Conservation (phyloP, 148 eudicot species). For the Camellia japonica region DNA sequence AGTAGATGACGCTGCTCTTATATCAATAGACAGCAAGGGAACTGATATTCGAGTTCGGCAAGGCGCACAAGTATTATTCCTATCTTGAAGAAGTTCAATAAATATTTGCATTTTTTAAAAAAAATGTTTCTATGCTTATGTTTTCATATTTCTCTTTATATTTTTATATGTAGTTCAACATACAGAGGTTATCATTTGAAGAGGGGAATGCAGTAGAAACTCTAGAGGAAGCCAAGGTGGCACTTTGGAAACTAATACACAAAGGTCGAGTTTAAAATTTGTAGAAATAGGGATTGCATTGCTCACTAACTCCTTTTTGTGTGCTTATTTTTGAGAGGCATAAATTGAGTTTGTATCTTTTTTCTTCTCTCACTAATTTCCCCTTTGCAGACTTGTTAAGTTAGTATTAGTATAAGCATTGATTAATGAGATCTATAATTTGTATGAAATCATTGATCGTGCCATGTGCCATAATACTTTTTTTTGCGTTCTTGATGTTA, state of each 20-base stretch:
- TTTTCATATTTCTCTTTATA: background rate
- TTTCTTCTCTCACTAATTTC: too few relatives aligned
- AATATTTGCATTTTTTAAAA: background rate
- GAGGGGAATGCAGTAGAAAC: constrained; percentile 74
- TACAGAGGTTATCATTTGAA: constrained; percentile 87
- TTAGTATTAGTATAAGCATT: background rate
- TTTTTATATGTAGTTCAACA: constrained; percentile 60
- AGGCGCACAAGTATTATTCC: constrained; percentile 80
- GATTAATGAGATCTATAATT: background rate
- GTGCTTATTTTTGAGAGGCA: background rate
- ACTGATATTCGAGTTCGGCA: constrained; percentile 92
- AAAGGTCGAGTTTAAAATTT: constrained; percentile 59
- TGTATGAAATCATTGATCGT: too few relatives aligned
- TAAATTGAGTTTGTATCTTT: background rate
- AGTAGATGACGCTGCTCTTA: constrained; percentile 93
- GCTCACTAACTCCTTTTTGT: background rate
- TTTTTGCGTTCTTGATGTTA: too few relatives aligned
- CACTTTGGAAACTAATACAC: constrained; percentile 66
- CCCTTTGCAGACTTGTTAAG: background rate
- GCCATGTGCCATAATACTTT: too few relatives aligned
- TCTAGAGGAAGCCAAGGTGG: constrained; percentile 88
- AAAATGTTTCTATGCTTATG: background rate
- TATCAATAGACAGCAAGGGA: constrained; percentile 95
- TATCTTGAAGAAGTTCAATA: background rate
- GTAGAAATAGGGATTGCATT: constrained; percentile 36